These are phyloP conservation scores for Trypanosoma scelopori DNA, from an alignment of 208 protist species.

Conservation along the genomic window DNA sequence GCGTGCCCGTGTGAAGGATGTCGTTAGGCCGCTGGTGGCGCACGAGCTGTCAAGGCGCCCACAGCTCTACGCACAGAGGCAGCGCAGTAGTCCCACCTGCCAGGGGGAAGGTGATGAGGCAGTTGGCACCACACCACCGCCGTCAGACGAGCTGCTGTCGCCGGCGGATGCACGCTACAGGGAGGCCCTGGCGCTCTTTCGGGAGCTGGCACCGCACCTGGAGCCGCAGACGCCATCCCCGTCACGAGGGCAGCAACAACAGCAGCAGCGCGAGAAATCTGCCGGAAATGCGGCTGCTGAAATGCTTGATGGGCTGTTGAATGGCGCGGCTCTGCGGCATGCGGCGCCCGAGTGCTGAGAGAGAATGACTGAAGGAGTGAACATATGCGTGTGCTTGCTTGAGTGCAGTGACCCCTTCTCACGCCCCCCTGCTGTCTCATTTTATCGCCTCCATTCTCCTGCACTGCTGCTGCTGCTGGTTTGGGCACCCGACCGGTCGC, in stretches of 20 bases:
- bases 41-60: background rate
- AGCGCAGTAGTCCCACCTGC: no score
- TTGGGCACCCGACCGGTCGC: no score
- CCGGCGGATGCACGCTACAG: slow-evolving; percentile 5
- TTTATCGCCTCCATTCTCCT: no score
- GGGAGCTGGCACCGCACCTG: background rate
- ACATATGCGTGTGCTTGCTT: no score
- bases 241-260: background rate
- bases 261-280: background rate
- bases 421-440: no score
- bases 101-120: no score
- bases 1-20: slow-evolving; percentile 6
- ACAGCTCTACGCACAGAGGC: background rate
- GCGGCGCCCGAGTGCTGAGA: background rate
- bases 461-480: no score
- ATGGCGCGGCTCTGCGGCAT: background rate
- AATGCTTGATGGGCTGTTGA: background rate
- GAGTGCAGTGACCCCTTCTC: no score
- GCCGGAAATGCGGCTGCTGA: background rate
- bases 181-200: slow-evolving; percentile 12
- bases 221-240: background rate
- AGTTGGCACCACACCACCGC: background rate
- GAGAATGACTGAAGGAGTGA: no score
- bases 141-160: background rate
- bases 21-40: slow-evolving; percentile 13